Base-by-base conservation (phyloP, 495 filamentous ascomycete species). In the Penicillium maclennaniae region DNA sequence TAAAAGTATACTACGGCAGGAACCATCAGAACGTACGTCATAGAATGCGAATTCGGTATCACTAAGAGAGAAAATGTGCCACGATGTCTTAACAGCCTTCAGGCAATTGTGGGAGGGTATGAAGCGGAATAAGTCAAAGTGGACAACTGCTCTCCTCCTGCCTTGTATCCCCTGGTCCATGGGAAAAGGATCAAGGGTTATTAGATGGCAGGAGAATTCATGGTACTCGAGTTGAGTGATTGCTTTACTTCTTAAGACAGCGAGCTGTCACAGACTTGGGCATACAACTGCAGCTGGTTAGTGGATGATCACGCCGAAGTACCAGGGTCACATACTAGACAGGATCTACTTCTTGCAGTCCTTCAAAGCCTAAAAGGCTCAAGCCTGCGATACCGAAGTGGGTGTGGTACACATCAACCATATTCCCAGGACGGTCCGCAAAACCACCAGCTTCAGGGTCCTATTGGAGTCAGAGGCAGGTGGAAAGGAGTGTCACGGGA, bases 361-460 rank as follows among this genome's bases (percentile, higher is more conserved):
- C 91, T 9, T 86, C 82, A 63, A 85, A 86, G 7, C 81, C 79
- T 17, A 97, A 69, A 31, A 98, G 76, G 63, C 91, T 95, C 58
- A 98, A 65, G 6, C 95, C 93, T 27, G 95, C 87, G 59, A 97
- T 61, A 37, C 88, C 91, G 70, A 98, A 98, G 37, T 80, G 58
- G 0, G 93, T 98, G 67, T 98, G 93, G 72, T 95, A 98, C 38
- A 98, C 92, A 79, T 98, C 93, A 37, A 96, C 92, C 85, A 92
- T 88, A 65, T 97, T 82, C 17, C 87, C 91, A 17, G 92, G 93
- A 55, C 93, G 77, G 74, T 97, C 93, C 7, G 91, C 85, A 58
- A 98, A 78, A 14, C 93, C 93, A 25, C 93, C 93, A 34, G 79
- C 68, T 51, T 96, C 87, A 1, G 81, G 73, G 64, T 98, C 93